Base-by-base conservation (phyloP, 176 grass and related monocot species). In the Phyllostachys edulis region DNA sequence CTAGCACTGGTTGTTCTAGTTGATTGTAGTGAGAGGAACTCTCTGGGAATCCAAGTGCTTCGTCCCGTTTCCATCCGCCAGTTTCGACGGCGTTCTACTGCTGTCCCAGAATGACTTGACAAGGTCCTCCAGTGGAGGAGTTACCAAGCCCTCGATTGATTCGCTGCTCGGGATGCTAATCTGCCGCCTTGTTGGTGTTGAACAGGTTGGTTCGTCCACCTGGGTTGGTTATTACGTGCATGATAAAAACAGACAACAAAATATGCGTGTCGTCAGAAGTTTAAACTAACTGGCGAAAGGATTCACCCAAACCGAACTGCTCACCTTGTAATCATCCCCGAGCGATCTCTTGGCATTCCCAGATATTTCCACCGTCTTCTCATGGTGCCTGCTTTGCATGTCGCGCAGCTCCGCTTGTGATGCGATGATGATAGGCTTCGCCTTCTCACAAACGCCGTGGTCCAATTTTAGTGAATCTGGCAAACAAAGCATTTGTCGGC, bases 181-280 rank as follows among this genome's bases (percentile, higher is more conserved):
- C 41, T 52, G 45, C 52, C 67, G 84, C 76, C 76, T 83, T 75
- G 42, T 85, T 64, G 83, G 90, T 75, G 92, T 94, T 59, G 85
- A 90, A 88, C 92, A 94, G 71, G 92, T 88, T 11, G 83, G 76
- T 76, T 87, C 92, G 57, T 97, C 94, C 82, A 92, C 88, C 92
- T 97, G 78, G 14, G 7, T 34, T 34, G 2, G 7, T 34, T 34
- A 2, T 27, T n/a, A 70, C 69, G 37, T 42, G 38, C 44, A 46
- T 45, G 10, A 39, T 21, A 56, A 60, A 60, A 68, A 32, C 66
- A 60, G 26, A 44, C 10, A 55, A 73, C 10, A n/a, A 26, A 42
- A 34, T 3, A 21, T 38, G 55, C 11, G 21, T 13, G 11, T 40
- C 17, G 3, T 1, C 63, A 11, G 17, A 42, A 66, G 32, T 34